These are phyloP conservation scores for Mycena sanguinolenta DNA, from an alignment of 768 basidiomycete species.

Conservation along the genomic window DNA sequence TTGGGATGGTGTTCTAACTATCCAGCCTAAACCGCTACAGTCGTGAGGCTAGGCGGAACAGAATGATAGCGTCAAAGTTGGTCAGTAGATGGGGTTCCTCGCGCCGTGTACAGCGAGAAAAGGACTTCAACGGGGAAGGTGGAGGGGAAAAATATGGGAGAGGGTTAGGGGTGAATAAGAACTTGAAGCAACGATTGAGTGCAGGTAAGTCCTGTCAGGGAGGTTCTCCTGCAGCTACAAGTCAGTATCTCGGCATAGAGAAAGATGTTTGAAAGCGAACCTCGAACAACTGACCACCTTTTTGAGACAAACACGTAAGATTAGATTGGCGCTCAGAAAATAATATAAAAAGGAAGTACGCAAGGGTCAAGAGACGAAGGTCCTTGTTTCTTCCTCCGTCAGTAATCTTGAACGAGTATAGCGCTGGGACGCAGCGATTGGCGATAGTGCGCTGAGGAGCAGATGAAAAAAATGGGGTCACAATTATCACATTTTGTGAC, in stretches of 20 bases:
- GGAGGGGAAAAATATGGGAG: background rate
- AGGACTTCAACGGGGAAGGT: conserved; percentile 42
- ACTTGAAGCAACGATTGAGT: background rate
- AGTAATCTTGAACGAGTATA: conserved; percentile 68
- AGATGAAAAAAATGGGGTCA: background rate
- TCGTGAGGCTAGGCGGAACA: conserved; percentile 58
- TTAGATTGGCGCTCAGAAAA: conserved; percentile 33
- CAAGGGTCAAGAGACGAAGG: conserved; percentile 86
- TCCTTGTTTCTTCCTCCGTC: conserved; percentile 83
- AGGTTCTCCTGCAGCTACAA: conserved; percentile 73
- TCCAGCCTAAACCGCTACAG: conserved; percentile 70
- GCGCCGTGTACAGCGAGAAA: conserved; percentile 65
- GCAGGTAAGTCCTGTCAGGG: conserved; percentile 67
- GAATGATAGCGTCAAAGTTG: conserved; percentile 61
- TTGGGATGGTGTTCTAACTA: conserved; percentile 51
- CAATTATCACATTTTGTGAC: background rate
- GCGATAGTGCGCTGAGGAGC: background rate
- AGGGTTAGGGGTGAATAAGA: background rate
- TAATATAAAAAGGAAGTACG: conserved; percentile 57
- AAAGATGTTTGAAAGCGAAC: conserved; percentile 53
- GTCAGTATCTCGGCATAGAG: conserved; percentile 32
- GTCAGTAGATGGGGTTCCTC: conserved; percentile 62
- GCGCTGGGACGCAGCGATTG: conserved; percentile 41
- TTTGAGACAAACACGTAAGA: conserved; percentile 26
- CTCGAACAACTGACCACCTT: conserved; percentile 87